Evolutionary conservation across 441 rosid genomes (phyloP).

Genomic region (Kokia cookei): DNA sequence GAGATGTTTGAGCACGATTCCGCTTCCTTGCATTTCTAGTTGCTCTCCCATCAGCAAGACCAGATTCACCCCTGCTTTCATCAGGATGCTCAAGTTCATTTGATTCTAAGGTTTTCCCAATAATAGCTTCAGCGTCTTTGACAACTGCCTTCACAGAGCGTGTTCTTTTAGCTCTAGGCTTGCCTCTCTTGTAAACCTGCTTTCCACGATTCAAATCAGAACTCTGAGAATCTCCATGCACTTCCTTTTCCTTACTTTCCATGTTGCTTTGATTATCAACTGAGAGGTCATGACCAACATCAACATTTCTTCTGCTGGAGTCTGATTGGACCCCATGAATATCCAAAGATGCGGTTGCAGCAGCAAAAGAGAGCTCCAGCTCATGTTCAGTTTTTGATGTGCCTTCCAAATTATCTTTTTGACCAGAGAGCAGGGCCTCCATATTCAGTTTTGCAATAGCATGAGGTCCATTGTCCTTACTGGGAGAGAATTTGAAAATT

Average conservation of each 20-base stretch:
- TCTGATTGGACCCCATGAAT: conserved; percentile 40
- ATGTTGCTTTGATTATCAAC: conserved; percentile 37
- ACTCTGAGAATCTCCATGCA: conserved; percentile 42
- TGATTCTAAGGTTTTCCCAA: conserved; percentile 49
- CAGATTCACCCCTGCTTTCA: conserved; percentile 56
- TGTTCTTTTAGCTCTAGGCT: conserved; percentile 51
- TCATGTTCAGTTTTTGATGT: conserved; percentile 33
- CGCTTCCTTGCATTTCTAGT: conserved; percentile 63
- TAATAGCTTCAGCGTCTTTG: conserved; percentile 65
- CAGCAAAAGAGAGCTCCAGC: conserved; percentile 43
- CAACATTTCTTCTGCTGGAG: conserved; percentile 35
- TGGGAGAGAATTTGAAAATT: conserved; percentile 71
- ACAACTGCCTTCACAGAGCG: conserved; percentile 78
- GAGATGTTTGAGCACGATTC: conserved; percentile 45
- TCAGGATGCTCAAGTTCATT: conserved; percentile 33
- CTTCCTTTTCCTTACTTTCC: conserved; percentile 27
- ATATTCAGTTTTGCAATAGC: conserved; percentile 25
- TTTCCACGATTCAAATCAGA: conserved; percentile 39
- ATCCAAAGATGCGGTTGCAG: conserved; percentile 34
- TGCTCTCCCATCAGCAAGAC: conserved; percentile 37
- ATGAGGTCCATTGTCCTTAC: conserved; percentile 40
- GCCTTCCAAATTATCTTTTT: conserved; percentile 28
- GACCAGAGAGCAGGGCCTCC: conserved; percentile 16
- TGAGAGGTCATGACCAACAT: conserved; percentile 32
- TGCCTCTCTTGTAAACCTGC: conserved; percentile 44